Percentiles rank a stretch among this genome's conserved stretches.
These are phyloP conservation scores for Fusarium sp. DNA, from an alignment of 2,329 filamentous ascomycete species.

Conservation along the genomic window DNA sequence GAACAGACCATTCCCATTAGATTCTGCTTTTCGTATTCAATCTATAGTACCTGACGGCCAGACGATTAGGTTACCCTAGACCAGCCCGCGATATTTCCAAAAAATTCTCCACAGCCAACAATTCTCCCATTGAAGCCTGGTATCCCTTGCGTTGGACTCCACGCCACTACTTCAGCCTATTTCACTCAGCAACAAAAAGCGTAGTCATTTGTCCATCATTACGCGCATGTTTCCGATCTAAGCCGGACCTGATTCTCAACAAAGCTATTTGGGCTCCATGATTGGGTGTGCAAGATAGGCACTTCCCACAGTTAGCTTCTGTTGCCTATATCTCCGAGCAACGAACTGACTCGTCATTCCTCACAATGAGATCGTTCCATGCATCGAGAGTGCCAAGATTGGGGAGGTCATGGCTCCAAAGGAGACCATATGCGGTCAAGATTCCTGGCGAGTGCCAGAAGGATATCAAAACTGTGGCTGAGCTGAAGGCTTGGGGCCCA, in stretches of 20 bases:
- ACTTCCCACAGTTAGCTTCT: conserved; percentile 11
- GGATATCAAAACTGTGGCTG: conserved; percentile 63
- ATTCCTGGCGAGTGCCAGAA: conserved; percentile 46
- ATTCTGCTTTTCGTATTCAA: conserved; percentile 17
- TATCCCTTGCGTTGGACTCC: conserved; percentile 34
- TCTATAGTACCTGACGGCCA: conserved; percentile 18
- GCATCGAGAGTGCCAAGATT: conserved; percentile 22
- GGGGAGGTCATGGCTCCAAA: conserved; percentile 6
- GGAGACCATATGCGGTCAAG: conserved; percentile 52
- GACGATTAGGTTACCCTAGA: conserved; percentile 37
- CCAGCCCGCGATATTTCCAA: conserved; percentile 10
- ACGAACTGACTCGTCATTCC: conserved; percentile 20
- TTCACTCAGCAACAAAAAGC: conserved; percentile 21
- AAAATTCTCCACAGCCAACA: conserved; percentile 30
- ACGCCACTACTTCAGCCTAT: conserved; percentile 24
- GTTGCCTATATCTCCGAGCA: conserved; percentile 4
- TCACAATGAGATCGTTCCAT: conserved; percentile 42
- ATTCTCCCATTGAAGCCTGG: conserved; percentile 20
- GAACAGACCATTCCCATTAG: conserved; percentile 3
- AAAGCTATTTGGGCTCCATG: background rate
- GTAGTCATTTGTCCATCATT: conserved; percentile 8
- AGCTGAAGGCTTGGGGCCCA: conserved; percentile 67
- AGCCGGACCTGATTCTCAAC: background rate
- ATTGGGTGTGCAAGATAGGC: conserved; percentile 5
- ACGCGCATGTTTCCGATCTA: conserved; percentile 3